Evolutionary conservation across 2,329 filamentous ascomycete species (phyloP).

Genomic region (Ophiostoma sp.): DNA sequence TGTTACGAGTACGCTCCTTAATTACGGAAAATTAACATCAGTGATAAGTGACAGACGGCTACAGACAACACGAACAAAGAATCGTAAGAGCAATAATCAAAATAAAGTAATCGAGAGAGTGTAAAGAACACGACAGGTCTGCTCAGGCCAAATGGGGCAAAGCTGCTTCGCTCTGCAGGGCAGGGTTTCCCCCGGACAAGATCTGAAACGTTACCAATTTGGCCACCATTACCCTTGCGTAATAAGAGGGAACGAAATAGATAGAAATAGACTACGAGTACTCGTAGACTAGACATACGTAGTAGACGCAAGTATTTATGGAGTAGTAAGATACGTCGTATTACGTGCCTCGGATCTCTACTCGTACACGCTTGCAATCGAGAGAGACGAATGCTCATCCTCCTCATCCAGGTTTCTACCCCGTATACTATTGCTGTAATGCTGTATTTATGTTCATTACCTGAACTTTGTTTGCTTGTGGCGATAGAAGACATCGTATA

Average conservation of each 20-base stretch:
- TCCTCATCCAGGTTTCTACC: too few species aligned
- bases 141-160: conserved; percentile 11
- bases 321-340: neutral
- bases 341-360: neutral
- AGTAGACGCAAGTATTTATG: neutral
- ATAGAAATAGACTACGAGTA: neutral
- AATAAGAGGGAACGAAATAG: conserved; percentile 1
- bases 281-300: neutral
- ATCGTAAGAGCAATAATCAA: neutral
- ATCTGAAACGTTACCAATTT: conserved; percentile 25
- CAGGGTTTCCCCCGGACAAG: conserved; percentile 18
- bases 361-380: neutral
- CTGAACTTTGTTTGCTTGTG: too few species aligned
- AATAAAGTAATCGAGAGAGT: neutral
- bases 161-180: neutral
- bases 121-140: neutral
- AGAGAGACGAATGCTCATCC: too few species aligned
- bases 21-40: conserved; percentile 2
- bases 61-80: neutral
- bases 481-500: too few species aligned
- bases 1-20: neutral
- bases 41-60: neutral
- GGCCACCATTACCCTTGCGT: conserved; percentile 7
- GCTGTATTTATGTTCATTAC: too few species aligned
- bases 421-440: too few species aligned